Base-by-base conservation (phyloP, 2,329 filamentous ascomycete genomes). In the Daldinia sp. region DNA sequence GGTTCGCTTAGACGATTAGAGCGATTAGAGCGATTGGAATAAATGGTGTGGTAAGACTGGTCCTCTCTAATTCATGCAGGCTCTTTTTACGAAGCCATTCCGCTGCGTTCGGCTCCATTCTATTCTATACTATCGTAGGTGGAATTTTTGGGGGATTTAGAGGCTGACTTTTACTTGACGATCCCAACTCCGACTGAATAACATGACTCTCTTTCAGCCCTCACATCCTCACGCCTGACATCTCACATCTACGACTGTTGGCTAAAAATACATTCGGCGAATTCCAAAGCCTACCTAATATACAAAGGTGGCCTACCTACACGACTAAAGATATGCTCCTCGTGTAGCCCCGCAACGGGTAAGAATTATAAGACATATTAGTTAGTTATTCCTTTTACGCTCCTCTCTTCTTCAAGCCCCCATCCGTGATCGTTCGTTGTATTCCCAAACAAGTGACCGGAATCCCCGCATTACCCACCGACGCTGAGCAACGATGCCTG, bases 311-410 rank as follows among this genome's bases (percentile, higher is more conserved):
- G 13, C 43, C 25, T 7, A 9, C 34, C 25, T 51, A 32, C 41
- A 19, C 39, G 57, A n/a, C 55, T 56, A 52, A 43, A 56, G 57
- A 53, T 21, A 66, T 63, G 63, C 53, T 49, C 25, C 25, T 35
- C 43, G 35, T 55, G 15, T 17, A 32, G 50, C 63, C 63, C 63
- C 63, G 60, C 63, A 66, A 66, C 63, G 15, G 39, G 19, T 52
- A 48, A 48, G 39, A 51, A 49, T 37, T 58, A 50, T 54, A 55
- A 61, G 50, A 62, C 62, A 59, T 51, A 41, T n/a, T 21, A n/a
- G 29, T 7, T 11, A 11, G 29, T 45, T 45, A 45, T 25, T 27
- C 21, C 39, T 23, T 27, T 25, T 45, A 45, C n/a, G 13, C 21
- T 21, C n/a, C 17, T 25, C 27, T 21, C 45, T 17, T 48, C 43